Percentiles rank a stretch among this genome's conserved stretches.
Conservation (phyloP, 2,329 filamentous ascomycete genomes). For the Fusarium verticillioides region DNA sequence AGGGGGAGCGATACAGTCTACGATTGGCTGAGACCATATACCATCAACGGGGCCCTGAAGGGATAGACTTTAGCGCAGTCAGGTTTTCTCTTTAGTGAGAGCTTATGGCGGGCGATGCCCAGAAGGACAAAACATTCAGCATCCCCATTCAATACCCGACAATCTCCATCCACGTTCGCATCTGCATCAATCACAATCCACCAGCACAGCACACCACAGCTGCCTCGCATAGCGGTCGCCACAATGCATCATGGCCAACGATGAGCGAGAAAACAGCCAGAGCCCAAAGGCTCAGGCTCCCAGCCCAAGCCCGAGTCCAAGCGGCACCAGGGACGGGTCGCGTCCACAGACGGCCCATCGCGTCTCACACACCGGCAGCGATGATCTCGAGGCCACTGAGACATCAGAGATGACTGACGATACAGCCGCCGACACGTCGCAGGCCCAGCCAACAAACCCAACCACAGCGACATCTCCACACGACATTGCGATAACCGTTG, state of each 20-base stretch:
- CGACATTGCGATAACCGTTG: constrained; percentile 33
- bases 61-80: constrained; percentile 15
- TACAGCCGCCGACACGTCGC: constrained; percentile 26
- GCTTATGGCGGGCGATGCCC: constrained; percentile 10
- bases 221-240: constrained; percentile 30
- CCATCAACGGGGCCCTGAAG: not conserved
- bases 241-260: constrained; percentile 53
- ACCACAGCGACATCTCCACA: constrained; percentile 19
- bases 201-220: constrained; percentile 11
- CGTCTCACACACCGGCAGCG: constrained; percentile 31
- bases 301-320: constrained; percentile 22
- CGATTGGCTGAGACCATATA: not conserved
- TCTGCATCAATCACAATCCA: constrained; percentile 9
- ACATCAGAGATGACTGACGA: constrained; percentile 33
- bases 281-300: constrained; percentile 31
- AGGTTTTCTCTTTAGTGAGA: constrained; percentile 36
- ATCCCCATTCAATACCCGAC: constrained; percentile 28
- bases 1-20: not conserved
- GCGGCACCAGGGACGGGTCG: constrained; percentile 22
- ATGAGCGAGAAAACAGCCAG: constrained; percentile 43
- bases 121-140: constrained; percentile 23
- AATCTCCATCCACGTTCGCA: constrained; percentile 21
- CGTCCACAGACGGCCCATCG: constrained; percentile 43
- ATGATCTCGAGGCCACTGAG: constrained; percentile 21
- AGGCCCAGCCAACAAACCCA: constrained; percentile 13